Evolutionary conservation across 257 asterid genomes (phyloP).

Genomic region (Dorcoceras hygrometricum): DNA sequence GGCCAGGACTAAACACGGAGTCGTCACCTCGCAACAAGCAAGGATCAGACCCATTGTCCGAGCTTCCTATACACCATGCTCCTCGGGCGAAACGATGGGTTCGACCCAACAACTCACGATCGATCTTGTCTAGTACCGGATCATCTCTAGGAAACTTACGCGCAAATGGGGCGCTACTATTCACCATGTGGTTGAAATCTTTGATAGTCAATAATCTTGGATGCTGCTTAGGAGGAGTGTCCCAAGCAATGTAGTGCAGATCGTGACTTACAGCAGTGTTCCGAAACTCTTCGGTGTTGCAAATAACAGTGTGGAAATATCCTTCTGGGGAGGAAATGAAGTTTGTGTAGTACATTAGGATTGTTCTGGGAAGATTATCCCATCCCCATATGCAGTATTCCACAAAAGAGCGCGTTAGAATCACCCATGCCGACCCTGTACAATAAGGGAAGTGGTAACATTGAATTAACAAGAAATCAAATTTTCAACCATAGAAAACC

Average conservation of each 20-base stretch:
- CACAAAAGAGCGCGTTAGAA: constrained; percentile 74
- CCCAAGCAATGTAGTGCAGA: constrained; percentile 98
- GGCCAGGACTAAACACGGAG: constrained; percentile 70
- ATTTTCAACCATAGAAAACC: background rate
- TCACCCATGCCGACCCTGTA: constrained; percentile 97
- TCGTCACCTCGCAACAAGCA: constrained; percentile 67
- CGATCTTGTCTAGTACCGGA: constrained; percentile 76
- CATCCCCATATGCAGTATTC: constrained; percentile 97
- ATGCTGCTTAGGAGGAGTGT: constrained; percentile 95
- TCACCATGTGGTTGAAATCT: constrained; percentile 75
- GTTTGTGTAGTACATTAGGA: constrained; percentile 89
- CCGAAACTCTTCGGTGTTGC: constrained; percentile 74
- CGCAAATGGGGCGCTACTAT: constrained; percentile 93
- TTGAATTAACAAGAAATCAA: background rate
- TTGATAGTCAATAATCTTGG: constrained; percentile 59
- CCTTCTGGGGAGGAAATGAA: constrained; percentile 96
- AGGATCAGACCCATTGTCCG: constrained; percentile 67
- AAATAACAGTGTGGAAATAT: constrained; percentile 88
- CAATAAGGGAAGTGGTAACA: constrained; percentile 6
- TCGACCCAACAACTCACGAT: constrained; percentile 69
- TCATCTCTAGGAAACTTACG: constrained; percentile 87
- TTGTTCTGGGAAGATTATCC: constrained; percentile 89
- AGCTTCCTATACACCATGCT: constrained; percentile 83
- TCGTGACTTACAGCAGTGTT: constrained; percentile 80
- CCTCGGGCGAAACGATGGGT: constrained; percentile 68